Percentiles rank a stretch among this genome's conserved stretches.
Evolutionary conservation across 1,139 yeast genomes (phyloP).

Genomic region (Pichia inconspicua): DNA sequence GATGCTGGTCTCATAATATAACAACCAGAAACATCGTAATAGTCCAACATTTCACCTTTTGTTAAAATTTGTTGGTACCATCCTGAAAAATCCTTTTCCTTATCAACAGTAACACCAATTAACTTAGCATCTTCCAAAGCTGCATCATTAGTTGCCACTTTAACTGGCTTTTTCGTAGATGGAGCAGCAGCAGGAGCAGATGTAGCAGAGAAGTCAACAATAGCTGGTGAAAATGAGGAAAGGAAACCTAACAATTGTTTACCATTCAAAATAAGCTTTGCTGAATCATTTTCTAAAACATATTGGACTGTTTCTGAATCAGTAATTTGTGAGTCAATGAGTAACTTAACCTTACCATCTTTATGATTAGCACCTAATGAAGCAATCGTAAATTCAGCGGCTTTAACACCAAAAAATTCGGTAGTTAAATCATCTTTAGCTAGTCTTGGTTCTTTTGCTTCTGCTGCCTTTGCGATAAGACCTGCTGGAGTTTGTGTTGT

Average conservation of each 20-base stretch:
- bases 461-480: conserved; percentile 57
- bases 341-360: conserved; percentile 56
- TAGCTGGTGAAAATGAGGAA: conserved; percentile 47
- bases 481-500: conserved; percentile 64
- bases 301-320: conserved; percentile 36
- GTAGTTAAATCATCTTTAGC: conserved; percentile 75
- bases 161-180: conserved; percentile 12
- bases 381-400: conserved; percentile 64
- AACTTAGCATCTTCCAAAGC: conserved; percentile 82
- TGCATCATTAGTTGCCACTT: conserved; percentile 34
- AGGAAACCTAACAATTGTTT: conserved; percentile 46
- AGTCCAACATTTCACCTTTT: conserved; percentile 97
- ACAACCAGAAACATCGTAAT: conserved; percentile 98
- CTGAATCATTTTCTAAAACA: conserved; percentile 51
- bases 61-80: conserved; percentile 97
- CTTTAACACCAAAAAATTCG: conserved; percentile 54
- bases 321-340: conserved; percentile 53
- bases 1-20: conserved; percentile 96
- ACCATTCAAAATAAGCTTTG: conserved; percentile 51
- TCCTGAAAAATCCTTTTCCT: conserved; percentile 82
- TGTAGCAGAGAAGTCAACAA: conserved; percentile 54
- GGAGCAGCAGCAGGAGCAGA: conserved; percentile 32
- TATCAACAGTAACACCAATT: conserved; percentile 94
- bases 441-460: conserved; percentile 77
- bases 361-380: conserved; percentile 42